These are phyloP conservation scores for Athelia psychrophila DNA, from an alignment of 1,284 basidiomycete species.

Conservation along the genomic window DNA sequence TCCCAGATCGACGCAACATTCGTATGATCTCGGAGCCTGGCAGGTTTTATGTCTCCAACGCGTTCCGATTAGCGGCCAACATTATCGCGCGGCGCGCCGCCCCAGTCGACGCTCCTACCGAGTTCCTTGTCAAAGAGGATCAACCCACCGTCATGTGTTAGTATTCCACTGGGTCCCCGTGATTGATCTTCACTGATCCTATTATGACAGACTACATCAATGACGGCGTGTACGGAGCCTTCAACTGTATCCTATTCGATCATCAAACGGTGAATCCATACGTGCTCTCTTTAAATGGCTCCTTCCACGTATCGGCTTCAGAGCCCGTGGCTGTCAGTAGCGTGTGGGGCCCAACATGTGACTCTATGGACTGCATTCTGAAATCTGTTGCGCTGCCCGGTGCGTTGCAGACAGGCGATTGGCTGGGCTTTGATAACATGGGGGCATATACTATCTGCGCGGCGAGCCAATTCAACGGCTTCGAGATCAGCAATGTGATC, in stretches of 20 bases:
- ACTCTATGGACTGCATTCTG: conserved; percentile 86
- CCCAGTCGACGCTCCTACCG: conserved; percentile 2
- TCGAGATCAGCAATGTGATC: conserved; percentile 61
- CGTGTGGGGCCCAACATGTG: conserved; percentile 78
- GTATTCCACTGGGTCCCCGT: conserved; percentile 33
- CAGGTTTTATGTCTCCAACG: conserved; percentile 89
- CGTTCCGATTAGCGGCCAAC: conserved; percentile 92
- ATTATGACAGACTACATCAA: conserved; percentile 85
- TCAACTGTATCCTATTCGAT: conserved; percentile 97
- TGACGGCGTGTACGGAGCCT: conserved; percentile 97
- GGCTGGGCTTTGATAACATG: conserved; percentile 92
- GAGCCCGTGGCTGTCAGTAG: conserved; percentile 38
- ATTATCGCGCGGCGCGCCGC: conserved; percentile 81
- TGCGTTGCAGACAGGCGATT: conserved; percentile 79
- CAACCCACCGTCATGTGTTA: conserved; percentile 78
- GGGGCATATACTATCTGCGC: conserved; percentile 93
- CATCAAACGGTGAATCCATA: conserved; percentile 87
- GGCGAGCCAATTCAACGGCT: conserved; percentile 87
- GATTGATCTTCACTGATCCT: conserved; percentile 4
- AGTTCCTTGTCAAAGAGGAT: conserved; percentile 15
- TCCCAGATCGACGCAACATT: conserved; percentile 77
- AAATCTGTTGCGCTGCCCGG: conserved; percentile 58
- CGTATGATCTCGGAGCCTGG: conserved; percentile 97
- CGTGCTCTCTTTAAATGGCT: conserved; percentile 55
- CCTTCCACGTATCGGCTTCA: conserved; percentile 38